Evolutionary conservation across 1,284 basidiomycete genomes (phyloP).

Genomic region (Sanguinoderma infundibulare): DNA sequence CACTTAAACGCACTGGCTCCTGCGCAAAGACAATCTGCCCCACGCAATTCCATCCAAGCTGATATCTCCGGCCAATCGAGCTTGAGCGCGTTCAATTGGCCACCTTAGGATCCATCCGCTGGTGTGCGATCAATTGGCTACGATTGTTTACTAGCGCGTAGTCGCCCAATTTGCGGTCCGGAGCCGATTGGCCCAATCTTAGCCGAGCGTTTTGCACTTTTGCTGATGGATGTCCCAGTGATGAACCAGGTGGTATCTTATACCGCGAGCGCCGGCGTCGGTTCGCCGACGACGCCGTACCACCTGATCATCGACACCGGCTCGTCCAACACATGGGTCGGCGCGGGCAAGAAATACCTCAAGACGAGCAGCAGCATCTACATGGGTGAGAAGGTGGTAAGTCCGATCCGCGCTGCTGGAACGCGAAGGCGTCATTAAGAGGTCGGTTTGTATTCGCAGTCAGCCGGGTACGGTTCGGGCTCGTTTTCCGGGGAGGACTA

Average conservation of each 20-base stretch:
- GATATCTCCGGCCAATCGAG: too few relatives aligned
- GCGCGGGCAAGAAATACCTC: constrained; percentile 47
- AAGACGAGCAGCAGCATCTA: constrained; percentile 48
- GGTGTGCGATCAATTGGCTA: neutral
- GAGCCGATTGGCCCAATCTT: neutral
- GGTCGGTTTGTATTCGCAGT: constrained; percentile 8
- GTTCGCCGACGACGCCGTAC: constrained; percentile 31
- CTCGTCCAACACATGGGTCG: constrained; percentile 70
- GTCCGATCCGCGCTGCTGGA: constrained; percentile 21
- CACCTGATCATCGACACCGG: constrained; percentile 35
- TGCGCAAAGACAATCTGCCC: too few relatives aligned
- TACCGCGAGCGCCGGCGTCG: constrained; percentile 30
- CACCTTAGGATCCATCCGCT: too few relatives aligned
- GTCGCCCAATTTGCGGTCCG: neutral
- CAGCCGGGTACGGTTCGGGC: constrained; percentile 26
- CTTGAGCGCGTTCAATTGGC: too few relatives aligned
- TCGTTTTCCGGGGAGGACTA: constrained; percentile 35
- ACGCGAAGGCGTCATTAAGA: too few relatives aligned
- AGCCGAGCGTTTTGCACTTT: neutral
- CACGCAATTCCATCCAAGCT: too few relatives aligned
- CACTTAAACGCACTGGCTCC: too few relatives aligned
- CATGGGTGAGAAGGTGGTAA: constrained; percentile 22
- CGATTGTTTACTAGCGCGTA: neutral
- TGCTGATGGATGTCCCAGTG: constrained; percentile 2
- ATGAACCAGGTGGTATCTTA: constrained; percentile 33